phyloP scores from a whole-genome alignment of 805 yeast species.

The Monosporozyma aquatica region DNA sequence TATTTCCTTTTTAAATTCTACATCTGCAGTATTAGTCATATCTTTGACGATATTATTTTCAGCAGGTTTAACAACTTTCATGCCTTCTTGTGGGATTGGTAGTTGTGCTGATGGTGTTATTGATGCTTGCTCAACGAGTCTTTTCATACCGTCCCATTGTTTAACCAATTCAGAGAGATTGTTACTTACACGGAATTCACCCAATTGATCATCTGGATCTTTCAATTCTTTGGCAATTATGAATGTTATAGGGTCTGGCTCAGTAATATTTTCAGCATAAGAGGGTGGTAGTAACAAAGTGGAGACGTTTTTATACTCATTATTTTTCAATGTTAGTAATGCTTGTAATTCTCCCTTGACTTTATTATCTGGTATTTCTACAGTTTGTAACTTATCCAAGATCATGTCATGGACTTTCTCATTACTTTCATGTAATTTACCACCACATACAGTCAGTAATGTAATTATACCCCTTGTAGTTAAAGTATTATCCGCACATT shows the following conservation, averaged over 20 bases:
- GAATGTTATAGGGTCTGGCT: conserved; percentile 1
- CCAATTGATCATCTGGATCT: conserved; percentile 33
- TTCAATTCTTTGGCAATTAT: conserved; percentile 7
- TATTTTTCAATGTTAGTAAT: conserved; percentile 39
- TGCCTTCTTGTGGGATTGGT: no score
- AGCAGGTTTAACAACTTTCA: conserved; percentile 9
- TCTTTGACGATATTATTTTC: conserved; percentile 37
- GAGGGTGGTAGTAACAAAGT: background rate
- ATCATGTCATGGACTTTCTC: conserved; percentile 39
- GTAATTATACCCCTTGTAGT: conserved; percentile 38
- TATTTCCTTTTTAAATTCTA: conserved; percentile 63
- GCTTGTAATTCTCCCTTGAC: conserved; percentile 41
- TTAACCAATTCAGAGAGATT: conserved; percentile 30
- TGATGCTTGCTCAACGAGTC: conserved; percentile 28
- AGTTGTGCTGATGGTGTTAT: no score
- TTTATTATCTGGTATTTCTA: conserved; percentile 45
- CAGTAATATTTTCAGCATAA: background rate
- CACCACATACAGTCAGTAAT: conserved; percentile 47
- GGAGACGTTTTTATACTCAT: conserved; percentile 1
- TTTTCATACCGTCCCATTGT: conserved; percentile 42
- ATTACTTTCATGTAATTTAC: conserved; percentile 36
- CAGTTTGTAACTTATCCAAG: conserved; percentile 49
- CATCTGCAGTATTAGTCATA: conserved; percentile 54
- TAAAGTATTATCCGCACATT: conserved; percentile 42
- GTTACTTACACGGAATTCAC: conserved; percentile 34